Evolutionary conservation across 352 stramenopile genomes (phyloP).

Genomic region (Globisporangium splendens): DNA sequence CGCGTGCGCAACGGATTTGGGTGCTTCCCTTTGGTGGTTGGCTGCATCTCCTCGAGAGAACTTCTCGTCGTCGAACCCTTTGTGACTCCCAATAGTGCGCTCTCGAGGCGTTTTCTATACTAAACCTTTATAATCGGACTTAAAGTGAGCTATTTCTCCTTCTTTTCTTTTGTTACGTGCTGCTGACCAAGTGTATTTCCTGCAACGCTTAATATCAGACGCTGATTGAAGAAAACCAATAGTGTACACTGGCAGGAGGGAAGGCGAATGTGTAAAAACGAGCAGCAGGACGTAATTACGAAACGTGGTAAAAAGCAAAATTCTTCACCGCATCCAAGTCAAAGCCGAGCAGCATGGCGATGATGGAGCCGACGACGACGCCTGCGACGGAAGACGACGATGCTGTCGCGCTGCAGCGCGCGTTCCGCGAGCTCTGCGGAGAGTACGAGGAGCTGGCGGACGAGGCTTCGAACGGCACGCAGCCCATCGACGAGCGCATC

Average conservation of each 20-base stretch:
- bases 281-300: conserved; percentile 9
- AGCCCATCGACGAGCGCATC: conserved; percentile 65
- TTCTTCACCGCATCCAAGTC: no score
- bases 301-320: no score
- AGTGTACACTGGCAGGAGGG: no score
- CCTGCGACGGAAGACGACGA: conserved; percentile 2
- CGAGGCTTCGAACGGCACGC: conserved; percentile 47
- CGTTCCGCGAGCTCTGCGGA: conserved; percentile 52
- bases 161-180: no score
- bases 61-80: not conserved
- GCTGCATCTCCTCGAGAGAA: not conserved
- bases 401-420: conserved; percentile 28
- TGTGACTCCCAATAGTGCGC: conserved; percentile 4
- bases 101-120: no score
- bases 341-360: not conserved
- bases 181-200: no score
- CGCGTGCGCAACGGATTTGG: conserved; percentile 1
- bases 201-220: no score
- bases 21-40: conserved; percentile 3
- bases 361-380: not conserved
- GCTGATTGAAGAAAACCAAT: no score
- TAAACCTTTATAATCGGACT: no score
- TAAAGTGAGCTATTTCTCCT: no score
- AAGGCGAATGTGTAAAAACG: no score
- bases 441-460: conserved; percentile 75